These are phyloP conservation scores for Setaria viridis DNA, from an alignment of 202 grass and related monocot genomes.

Conservation along the genomic window DNA sequence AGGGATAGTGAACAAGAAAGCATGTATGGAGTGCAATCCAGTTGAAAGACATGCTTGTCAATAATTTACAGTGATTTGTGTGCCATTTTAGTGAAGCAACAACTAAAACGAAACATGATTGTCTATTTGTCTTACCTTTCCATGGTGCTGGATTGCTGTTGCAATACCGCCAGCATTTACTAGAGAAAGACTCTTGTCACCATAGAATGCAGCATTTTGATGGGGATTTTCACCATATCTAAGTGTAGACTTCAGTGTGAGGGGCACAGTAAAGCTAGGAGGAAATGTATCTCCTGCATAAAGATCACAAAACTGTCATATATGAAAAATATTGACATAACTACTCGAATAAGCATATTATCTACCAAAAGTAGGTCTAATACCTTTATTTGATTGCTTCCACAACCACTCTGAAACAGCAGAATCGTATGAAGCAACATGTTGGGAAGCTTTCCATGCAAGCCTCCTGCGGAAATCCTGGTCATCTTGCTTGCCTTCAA, in stretches of 20 bases:
- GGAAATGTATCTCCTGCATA: slow-evolving; percentile 67
- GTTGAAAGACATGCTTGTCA: not conserved
- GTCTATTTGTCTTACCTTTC: slow-evolving; percentile 61
- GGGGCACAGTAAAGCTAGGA: slow-evolving; percentile 75
- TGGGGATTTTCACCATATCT: slow-evolving; percentile 98
- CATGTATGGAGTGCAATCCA: not conserved
- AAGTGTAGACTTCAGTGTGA: slow-evolving; percentile 74
- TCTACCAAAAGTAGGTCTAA: not conserved
- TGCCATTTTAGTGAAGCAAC: not conserved
- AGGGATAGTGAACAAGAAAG: not conserved
- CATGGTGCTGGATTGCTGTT: slow-evolving; percentile 90
- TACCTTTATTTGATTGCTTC: slow-evolving; percentile 67
- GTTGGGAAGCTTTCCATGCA: slow-evolving; percentile 83
- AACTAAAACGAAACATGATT: not conserved
- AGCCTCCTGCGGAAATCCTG: slow-evolving; percentile 62
- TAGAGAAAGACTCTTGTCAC: slow-evolving; percentile 81
- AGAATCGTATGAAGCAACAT: slow-evolving; percentile 79
- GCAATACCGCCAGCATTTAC: slow-evolving; percentile 83
- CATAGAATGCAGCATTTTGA: slow-evolving; percentile 91
- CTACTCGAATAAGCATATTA: slow-evolving; percentile 18
- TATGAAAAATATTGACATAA: not conserved
- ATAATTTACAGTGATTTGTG: not conserved
- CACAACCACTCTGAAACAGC: slow-evolving; percentile 85
- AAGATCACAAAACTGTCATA: not conserved
- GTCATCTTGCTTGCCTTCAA: slow-evolving; percentile 65